A percentile compares a stretch with the other conserved stretches of the same genome.
Conservation (phyloP, 495 filamentous ascomycete species). For the Hypomontagnella monticulosa region DNA sequence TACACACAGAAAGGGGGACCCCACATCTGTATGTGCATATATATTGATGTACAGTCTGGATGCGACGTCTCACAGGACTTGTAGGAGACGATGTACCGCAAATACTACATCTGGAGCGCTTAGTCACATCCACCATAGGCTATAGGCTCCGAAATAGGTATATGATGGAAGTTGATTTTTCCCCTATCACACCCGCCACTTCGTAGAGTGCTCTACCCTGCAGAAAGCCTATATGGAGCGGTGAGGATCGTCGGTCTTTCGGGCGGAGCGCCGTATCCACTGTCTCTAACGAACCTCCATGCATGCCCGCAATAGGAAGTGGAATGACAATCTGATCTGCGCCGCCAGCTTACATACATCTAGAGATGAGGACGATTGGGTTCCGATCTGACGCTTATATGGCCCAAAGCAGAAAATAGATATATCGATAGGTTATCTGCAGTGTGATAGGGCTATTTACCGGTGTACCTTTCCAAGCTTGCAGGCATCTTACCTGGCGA, state of each 20-base stretch:
- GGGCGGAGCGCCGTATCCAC: background rate
- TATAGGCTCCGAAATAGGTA: no score
- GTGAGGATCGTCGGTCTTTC: conserved; percentile 5
- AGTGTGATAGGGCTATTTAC: no score
- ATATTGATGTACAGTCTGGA: conserved; percentile 3
- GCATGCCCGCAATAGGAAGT: conserved; percentile 5
- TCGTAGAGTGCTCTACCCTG: background rate
- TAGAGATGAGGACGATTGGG: background rate
- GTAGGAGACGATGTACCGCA: background rate
- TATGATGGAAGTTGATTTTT: background rate
- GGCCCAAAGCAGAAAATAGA: background rate
- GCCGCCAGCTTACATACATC: background rate
- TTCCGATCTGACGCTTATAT: conserved; percentile 5
- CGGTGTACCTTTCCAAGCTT: no score
- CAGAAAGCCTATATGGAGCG: conserved; percentile 6
- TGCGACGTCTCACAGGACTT: conserved; percentile 3
- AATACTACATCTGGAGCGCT: background rate
- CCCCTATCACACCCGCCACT: conserved; percentile 3
- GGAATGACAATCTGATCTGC: background rate
- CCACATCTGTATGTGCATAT: background rate
- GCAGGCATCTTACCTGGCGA: no score
- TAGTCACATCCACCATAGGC: background rate
- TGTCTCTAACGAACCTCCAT: background rate
- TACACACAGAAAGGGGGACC: background rate
- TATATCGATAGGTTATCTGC: no score